These are phyloP conservation scores for Mycena pura DNA, from an alignment of 768 basidiomycete species.

Conservation along the genomic window DNA sequence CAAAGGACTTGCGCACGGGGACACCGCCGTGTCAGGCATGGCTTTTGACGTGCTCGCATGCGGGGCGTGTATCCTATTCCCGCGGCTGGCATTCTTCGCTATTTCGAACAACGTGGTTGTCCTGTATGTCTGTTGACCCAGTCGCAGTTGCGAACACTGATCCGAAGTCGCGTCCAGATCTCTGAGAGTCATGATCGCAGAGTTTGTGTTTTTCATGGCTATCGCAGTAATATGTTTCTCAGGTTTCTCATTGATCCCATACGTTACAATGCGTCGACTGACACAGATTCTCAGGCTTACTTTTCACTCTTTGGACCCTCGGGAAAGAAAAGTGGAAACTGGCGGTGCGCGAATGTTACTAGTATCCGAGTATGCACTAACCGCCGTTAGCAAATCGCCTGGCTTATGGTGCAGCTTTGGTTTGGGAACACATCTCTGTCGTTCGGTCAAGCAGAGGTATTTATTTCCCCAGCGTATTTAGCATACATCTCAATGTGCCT, in stretches of 20 bases:
- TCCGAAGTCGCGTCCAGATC: constrained; percentile 51
- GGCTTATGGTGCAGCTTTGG: constrained; percentile 82
- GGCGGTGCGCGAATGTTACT: constrained; percentile 4
- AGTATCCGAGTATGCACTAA: not conserved
- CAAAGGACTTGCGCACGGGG: constrained; percentile 59
- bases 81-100: constrained; percentile 82
- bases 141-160: not conserved
- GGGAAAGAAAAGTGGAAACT: constrained; percentile 35
- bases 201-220: constrained; percentile 80
- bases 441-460: constrained; percentile 9
- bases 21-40: constrained; percentile 62
- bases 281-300: constrained; percentile 72
- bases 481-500: constrained; percentile 36
- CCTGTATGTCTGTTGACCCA: constrained; percentile 53
- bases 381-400: constrained; percentile 59
- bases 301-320: constrained; percentile 59
- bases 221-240: constrained; percentile 85
- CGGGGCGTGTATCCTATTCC: constrained; percentile 85
- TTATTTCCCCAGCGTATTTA: constrained; percentile 24
- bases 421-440: constrained; percentile 76
- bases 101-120: constrained; percentile 82
- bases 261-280: not conserved
- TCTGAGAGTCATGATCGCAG: constrained; percentile 80
- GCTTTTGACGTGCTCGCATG: constrained; percentile 88
- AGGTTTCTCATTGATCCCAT: constrained; percentile 60